Evolutionary conservation across 108 stramenopile species (phyloP).

Genomic region (Schizochytrium sp.): DNA sequence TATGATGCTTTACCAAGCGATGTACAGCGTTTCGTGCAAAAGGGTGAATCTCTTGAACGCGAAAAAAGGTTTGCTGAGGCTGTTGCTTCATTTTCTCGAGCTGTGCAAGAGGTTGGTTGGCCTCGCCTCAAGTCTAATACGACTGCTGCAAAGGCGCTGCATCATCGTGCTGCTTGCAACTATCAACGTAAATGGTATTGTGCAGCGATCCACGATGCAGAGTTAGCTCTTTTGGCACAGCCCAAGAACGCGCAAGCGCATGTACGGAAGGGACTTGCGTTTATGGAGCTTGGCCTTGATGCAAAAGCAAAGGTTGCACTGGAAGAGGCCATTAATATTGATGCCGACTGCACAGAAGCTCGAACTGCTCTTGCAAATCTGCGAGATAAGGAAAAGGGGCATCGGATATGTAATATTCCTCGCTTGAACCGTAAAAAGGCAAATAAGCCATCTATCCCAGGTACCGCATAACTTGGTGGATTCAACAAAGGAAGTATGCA

Average conservation of each 20-base stretch:
- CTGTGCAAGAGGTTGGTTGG: background rate
- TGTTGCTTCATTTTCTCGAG: background rate
- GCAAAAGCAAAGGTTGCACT: background rate
- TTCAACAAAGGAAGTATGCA: no score
- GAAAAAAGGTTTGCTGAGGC: constrained; percentile 5
- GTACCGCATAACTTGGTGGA: no score
- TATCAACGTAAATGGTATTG: background rate
- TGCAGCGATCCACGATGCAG: background rate
- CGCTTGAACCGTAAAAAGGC: no score
- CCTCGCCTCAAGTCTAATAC: constrained; percentile 18
- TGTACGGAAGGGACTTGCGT: background rate
- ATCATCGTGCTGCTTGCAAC: background rate
- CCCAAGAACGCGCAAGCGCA: background rate
- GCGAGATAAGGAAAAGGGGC: constrained; percentile 21
- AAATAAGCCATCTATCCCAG: no score
- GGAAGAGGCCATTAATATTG: background rate
- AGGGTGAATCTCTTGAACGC: background rate
- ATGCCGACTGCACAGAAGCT: background rate
- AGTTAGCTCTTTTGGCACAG: background rate
- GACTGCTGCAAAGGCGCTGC: background rate
- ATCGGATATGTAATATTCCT: constrained; percentile 4
- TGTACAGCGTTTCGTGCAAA: background rate
- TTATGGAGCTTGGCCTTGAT: constrained; percentile 11
- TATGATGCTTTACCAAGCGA: background rate
- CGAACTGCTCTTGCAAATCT: background rate